These are phyloP conservation scores for Daldinia grandis DNA, from an alignment of 495 filamentous ascomycete species.

Conservation along the genomic window DNA sequence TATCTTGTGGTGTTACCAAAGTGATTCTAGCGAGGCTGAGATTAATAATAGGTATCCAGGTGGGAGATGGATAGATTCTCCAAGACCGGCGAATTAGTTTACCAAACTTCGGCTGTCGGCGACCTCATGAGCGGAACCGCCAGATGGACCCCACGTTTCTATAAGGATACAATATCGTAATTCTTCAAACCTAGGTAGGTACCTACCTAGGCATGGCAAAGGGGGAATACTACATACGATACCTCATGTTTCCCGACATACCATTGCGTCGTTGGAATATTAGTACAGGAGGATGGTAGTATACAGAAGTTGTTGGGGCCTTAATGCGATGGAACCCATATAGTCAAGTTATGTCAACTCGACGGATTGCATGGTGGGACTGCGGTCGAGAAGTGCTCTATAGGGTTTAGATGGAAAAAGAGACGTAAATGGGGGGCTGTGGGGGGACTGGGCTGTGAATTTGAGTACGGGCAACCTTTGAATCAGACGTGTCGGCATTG, in stretches of 20 bases:
- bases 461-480: neutral
- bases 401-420: neutral
- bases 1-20: neutral
- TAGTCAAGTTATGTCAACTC: neutral
- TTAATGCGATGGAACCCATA: conserved; percentile 22
- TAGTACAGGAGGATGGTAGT: neutral
- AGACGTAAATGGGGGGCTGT: neutral
- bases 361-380: conserved; percentile 5
- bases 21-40: neutral
- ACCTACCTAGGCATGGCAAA: conserved; percentile 15
- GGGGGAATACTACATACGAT: conserved; percentile 1
- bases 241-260: neutral
- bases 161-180: conserved; percentile 5
- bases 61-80: neutral
- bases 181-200: conserved; percentile 10
- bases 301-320: conserved; percentile 13
- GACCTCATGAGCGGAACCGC: neutral
- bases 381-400: neutral
- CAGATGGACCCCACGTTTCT: neutral
- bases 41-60: neutral
- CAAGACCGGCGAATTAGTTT: conserved; percentile 3
- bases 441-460: conserved; percentile 1
- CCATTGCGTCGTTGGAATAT: neutral
- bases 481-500: neutral
- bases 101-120: conserved; percentile 4